Base-by-base conservation (phyloP, 306 rosid species). In the Argentina anserina region DNA sequence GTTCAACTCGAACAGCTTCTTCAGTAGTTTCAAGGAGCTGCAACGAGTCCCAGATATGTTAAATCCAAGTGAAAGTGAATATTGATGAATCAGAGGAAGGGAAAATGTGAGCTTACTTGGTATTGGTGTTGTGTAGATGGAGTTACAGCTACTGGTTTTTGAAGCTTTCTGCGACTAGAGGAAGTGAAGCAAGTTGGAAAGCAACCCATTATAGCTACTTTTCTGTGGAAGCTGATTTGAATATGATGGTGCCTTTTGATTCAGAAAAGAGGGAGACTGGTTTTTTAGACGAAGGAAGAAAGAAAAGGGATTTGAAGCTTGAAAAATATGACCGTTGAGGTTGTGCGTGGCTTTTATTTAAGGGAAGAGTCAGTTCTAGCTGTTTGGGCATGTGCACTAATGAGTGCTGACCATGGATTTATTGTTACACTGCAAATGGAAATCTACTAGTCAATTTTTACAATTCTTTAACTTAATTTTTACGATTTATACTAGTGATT, bases 161-260 rank as follows among this genome's bases (percentile, higher is more conserved):
- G 70, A 68, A 49, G 76, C 36, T 62, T 80, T 80, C 69, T 76
- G 31, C 31, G 46, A 25, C 43, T 80, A 75, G 73, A 75, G n/a
- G 71, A 25, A 49, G 52, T 40, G 83, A 80, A 70, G 40, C 77
- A 75, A 64, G 68, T 71, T 63, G 36, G 73, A 80, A 80, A 75
- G 77, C 83, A 80, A 14, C 72, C 82, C 97, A 84, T 90, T 2
- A 85, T 86, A 76, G 55, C 77, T 52, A 42, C 65, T 42, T 26
- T 26, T 60, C 25, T 61, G 18, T 61, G 66, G 25, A 61, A 56
- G n/a, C 34, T 76, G 75, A 65, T 77, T 70, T 52, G 5, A 34
- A 36, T 78, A 52, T 20, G 84, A 78, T 81, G 72, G 34, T 46
- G 39, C 84, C 70, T 75, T 64, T 83, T 80, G 72, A 36, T 33